phyloP scores from a whole-genome alignment of 495 filamentous ascomycete genomes.

The Penicillium goetzii region DNA sequence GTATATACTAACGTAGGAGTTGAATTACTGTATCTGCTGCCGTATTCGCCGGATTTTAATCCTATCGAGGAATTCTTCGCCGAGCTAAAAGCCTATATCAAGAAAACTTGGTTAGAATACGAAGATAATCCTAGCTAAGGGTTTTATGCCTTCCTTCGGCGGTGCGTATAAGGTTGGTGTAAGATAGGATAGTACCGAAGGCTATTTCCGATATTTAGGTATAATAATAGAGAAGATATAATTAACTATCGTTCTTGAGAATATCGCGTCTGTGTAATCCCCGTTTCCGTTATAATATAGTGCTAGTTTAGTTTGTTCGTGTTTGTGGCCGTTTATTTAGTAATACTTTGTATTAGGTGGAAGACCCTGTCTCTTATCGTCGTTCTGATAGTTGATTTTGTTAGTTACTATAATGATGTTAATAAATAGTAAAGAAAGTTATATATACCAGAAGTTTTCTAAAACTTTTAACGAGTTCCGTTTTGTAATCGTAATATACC shows the following conservation, averaged over 20 bases:
- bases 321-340: neutral
- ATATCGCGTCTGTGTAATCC: neutral
- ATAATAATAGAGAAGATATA: conserved; percentile 1
- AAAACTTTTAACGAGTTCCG: conserved; percentile 16
- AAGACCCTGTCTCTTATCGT: conserved; percentile 31
- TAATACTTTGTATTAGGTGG: conserved; percentile 32
- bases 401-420: neutral
- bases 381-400: conserved; percentile 18
- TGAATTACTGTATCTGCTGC: conserved; percentile 1
- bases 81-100: conserved; percentile 12
- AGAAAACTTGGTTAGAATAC: neutral
- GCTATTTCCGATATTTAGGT: neutral
- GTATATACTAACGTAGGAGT: neutral
- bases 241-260: neutral
- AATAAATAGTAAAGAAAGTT: too few species aligned
- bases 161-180: neutral
- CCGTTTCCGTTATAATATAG: neutral
- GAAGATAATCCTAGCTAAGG: conserved; percentile 7
- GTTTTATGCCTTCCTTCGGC: conserved; percentile 2
- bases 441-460: conserved; percentile 13
- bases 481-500: conserved; percentile 24
- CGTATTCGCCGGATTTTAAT: conserved; percentile 10
- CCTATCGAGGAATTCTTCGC: conserved; percentile 21
- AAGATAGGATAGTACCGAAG: neutral
- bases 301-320: neutral